phyloP scores from a whole-genome alignment of 148 eudicot species.

The Fagopyrum homotropicum region DNA sequence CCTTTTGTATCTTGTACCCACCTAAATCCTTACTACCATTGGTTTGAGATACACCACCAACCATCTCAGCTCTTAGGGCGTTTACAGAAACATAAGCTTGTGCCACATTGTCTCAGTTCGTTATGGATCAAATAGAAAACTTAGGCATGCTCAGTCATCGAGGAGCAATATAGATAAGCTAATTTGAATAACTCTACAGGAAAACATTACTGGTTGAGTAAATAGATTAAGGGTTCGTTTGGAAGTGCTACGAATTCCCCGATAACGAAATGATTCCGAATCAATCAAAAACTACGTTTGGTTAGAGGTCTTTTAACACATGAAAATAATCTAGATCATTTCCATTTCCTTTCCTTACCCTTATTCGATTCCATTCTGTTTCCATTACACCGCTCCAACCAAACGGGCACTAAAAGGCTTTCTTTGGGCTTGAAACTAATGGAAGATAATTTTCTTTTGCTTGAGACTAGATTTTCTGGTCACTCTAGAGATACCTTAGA shows the following conservation, averaged over 20 bases:
- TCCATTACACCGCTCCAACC: too few species aligned
- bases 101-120: background rate
- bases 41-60: background rate
- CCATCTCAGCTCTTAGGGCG: background rate
- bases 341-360: too few species aligned
- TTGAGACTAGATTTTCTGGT: background rate
- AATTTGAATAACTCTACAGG: background rate
- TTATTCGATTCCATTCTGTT: too few species aligned
- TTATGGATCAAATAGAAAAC: background rate
- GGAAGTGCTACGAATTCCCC: too few species aligned
- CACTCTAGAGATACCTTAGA: background rate
- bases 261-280: background rate
- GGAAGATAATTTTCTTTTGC: background rate
- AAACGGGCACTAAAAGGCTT: background rate
- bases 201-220: background rate
- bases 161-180: background rate
- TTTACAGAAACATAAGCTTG: background rate
- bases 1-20: background rate
- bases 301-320: too few species aligned
- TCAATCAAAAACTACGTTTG: too few species aligned
- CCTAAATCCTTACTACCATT: background rate
- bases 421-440: background rate
- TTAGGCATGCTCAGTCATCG: background rate
- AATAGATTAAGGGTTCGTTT: too few species aligned
- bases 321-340: too few species aligned